Evolutionary conservation across 169 alveolate species (phyloP).

Genomic region (Cryptosporidium tyzzeri): DNA sequence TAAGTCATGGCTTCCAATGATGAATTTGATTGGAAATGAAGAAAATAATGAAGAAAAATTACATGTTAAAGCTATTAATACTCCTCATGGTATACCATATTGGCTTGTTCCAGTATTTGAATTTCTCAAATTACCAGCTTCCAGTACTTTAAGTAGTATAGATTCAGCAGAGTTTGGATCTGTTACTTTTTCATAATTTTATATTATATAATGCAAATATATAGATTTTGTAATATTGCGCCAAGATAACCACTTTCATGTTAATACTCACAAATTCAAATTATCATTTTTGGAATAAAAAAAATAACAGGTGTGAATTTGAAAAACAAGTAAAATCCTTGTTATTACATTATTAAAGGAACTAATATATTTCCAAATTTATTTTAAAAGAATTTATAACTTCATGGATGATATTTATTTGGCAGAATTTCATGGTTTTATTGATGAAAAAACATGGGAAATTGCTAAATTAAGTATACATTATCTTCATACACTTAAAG

Average conservation of each 20-base stretch:
- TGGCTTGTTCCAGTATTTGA: slow-evolving; percentile 65
- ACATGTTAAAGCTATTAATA: slow-evolving; percentile 57
- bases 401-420: slow-evolving; percentile 64
- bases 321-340: neutral
- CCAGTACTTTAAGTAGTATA: slow-evolving; percentile 39
- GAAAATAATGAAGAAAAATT: slow-evolving; percentile 26
- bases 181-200: slow-evolving; percentile 38
- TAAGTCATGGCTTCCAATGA: slow-evolving; percentile 73
- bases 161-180: slow-evolving; percentile 66
- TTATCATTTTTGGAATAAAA: neutral
- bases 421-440: slow-evolving; percentile 75
- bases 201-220: slow-evolving; percentile 35
- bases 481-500: slow-evolving; percentile 26
- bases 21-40: slow-evolving; percentile 66
- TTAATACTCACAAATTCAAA: slow-evolving; percentile 6
- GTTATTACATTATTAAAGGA: too few relatives aligned
- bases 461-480: slow-evolving; percentile 45
- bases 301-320: neutral
- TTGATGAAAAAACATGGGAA: slow-evolving; percentile 67
- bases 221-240: slow-evolving; percentile 19
- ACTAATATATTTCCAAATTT: too few relatives aligned
- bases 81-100: slow-evolving; percentile 73
- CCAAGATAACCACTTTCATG: slow-evolving; percentile 6
- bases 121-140: slow-evolving; percentile 29
- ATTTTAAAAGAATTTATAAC: neutral